These are phyloP conservation scores for Acidiella bohemica DNA, from an alignment of 495 filamentous ascomycete genomes.

Conservation along the genomic window DNA sequence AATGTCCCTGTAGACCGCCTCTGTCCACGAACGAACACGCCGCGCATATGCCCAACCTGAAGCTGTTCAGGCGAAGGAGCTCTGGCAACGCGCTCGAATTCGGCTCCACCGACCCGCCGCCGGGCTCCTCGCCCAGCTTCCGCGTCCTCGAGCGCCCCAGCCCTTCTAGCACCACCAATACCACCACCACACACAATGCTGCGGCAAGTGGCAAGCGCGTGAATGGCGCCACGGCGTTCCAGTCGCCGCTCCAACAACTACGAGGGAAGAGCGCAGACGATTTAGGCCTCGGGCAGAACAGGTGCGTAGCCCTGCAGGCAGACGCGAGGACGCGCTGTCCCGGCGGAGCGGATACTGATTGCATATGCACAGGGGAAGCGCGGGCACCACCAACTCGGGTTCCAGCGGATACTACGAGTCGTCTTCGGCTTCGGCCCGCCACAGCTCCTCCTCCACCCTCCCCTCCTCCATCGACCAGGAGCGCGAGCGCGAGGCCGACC, in stretches of 20 bases:
- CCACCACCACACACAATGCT: too few species aligned
- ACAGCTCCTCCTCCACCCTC: constrained; percentile 24
- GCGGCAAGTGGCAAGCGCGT: neutral
- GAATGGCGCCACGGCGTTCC: constrained; percentile 11
- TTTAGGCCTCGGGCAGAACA: constrained; percentile 9
- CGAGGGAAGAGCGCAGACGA: constrained; percentile 16
- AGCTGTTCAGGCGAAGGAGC: constrained; percentile 21
- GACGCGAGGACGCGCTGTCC: too few species aligned
- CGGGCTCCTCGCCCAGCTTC: constrained; percentile 14
- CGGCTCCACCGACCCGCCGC: constrained; percentile 1
- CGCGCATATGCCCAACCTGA: constrained; percentile 20
- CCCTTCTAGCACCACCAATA: too few species aligned
- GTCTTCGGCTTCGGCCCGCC: constrained; percentile 20
- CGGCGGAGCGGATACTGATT: too few species aligned
- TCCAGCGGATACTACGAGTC: constrained; percentile 21
- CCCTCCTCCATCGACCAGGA: constrained; percentile 21
- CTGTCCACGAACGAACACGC: too few species aligned
- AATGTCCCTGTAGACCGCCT: too few species aligned
- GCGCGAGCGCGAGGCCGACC: constrained; percentile 11
- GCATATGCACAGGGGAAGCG: constrained; percentile 24
- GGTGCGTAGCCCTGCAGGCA: too few species aligned
- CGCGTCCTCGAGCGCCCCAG: constrained; percentile 21
- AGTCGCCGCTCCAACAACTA: constrained; percentile 15
- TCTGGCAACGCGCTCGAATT: constrained; percentile 23
- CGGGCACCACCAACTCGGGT: constrained; percentile 19